Evolutionary conservation across 257 asterid species (phyloP).

Genomic region (Solanum phureja): DNA sequence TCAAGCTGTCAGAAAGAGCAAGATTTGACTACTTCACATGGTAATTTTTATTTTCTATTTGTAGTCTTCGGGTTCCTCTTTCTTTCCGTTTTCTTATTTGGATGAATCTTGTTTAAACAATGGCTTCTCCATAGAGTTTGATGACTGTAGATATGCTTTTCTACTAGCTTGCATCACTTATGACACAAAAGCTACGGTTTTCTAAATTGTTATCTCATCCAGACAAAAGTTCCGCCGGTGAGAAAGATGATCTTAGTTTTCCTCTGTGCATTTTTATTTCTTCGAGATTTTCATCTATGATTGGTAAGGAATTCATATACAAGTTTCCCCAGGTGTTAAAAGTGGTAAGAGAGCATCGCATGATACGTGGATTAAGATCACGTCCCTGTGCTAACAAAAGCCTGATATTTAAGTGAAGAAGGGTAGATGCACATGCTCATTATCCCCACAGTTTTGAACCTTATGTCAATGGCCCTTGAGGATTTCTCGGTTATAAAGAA

Average conservation of each 20-base stretch:
- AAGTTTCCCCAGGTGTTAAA: not conserved
- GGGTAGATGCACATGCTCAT: not conserved
- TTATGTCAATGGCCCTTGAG: not conserved
- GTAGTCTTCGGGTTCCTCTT: not conserved
- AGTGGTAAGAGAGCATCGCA: not conserved
- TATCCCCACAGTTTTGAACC: not conserved
- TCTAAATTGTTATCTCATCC: not conserved
- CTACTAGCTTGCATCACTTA: not conserved
- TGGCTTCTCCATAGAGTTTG: not conserved
- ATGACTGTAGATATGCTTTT: not conserved
- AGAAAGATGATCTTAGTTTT: not conserved
- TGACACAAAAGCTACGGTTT: not conserved
- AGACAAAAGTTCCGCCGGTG: not conserved
- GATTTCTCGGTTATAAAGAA: not conserved
- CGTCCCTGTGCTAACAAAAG: not conserved
- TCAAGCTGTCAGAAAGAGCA: conserved; percentile 47
- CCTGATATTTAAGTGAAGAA: not conserved
- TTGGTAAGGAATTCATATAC: not conserved
- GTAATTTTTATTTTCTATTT: conserved; percentile 17
- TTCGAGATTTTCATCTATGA: not conserved
- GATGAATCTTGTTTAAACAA: not conserved
- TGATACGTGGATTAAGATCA: not conserved
- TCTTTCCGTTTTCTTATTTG: not conserved
- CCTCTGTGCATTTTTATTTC: not conserved
- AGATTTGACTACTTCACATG: conserved; percentile 47